Percentiles rank a stretch among this genome's conserved stretches.
phyloP scores from a whole-genome alignment of 768 basidiomycete genomes.

The Fistulinella prunicolor region DNA sequence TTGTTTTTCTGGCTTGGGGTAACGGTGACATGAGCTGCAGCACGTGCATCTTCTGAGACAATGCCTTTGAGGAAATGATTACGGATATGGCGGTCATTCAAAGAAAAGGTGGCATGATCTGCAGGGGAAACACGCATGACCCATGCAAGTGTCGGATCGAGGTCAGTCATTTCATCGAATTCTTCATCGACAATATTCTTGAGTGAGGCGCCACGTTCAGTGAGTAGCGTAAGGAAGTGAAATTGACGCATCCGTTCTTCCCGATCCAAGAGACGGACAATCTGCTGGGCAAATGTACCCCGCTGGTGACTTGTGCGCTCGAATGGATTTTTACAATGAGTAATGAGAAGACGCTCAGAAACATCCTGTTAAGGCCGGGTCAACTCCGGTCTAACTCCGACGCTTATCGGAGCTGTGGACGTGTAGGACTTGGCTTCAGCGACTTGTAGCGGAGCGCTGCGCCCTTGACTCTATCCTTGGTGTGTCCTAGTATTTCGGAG shows the following conservation, averaged over 20 bases:
- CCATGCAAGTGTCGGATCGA: neutral
- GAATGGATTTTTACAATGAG: constrained; percentile 27
- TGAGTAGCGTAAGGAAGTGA: constrained; percentile 1
- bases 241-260: constrained; percentile 7
- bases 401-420: no score
- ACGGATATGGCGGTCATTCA: neutral
- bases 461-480: no score
- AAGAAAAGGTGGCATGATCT: neutral
- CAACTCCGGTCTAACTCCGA: no score
- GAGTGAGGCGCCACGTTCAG: neutral
- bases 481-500: no score
- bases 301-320: constrained; percentile 21
- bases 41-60: neutral
- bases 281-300: constrained; percentile 24
- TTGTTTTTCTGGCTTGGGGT: neutral
- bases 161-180: neutral
- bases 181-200: neutral
- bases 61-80: constrained; percentile 2
- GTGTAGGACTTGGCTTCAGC: no score
- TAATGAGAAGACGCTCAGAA: no score
- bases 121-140: neutral
- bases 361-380: no score
- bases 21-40: neutral
- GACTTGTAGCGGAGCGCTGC: no score
- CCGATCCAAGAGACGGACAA: constrained; percentile 9